Evolutionary conservation across 768 basidiomycete genomes (phyloP).

Genomic region (Termitomyces heimii): DNA sequence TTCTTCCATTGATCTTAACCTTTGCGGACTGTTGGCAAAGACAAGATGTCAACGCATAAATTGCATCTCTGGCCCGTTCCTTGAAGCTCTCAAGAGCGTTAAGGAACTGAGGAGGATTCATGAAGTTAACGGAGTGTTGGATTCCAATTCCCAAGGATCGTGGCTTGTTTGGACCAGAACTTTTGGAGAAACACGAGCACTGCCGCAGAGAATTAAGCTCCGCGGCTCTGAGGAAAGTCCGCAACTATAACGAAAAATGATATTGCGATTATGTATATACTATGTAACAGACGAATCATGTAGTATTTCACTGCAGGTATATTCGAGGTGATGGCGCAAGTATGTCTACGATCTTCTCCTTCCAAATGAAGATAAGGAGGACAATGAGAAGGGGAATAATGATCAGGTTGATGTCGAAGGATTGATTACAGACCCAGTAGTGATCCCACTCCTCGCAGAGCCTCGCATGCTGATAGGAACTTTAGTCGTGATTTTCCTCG

Average conservation of each 20-base stretch:
- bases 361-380: slow-evolving; percentile 25
- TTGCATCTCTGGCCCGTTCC: slow-evolving; percentile 75
- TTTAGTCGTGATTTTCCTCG: not conserved
- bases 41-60: slow-evolving; percentile 79
- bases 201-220: slow-evolving; percentile 1
- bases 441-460: slow-evolving; percentile 27
- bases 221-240: not conserved
- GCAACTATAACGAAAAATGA: not conserved
- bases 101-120: slow-evolving; percentile 32
- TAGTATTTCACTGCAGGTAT: not conserved
- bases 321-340: not conserved
- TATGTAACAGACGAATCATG: not conserved
- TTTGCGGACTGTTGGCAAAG: slow-evolving; percentile 77
- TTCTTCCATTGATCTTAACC: slow-evolving; percentile 93
- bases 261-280: not conserved
- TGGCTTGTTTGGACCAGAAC: slow-evolving; percentile 5
- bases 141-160: not conserved
- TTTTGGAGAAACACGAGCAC: slow-evolving; percentile 4
- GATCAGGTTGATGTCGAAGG: slow-evolving; percentile 13
- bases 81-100: slow-evolving; percentile 51
- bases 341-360: slow-evolving; percentile 14
- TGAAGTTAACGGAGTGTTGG: not conserved
- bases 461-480: slow-evolving; percentile 22
- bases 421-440: slow-evolving; percentile 19
- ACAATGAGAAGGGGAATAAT: slow-evolving; percentile 20